Evolutionary conservation across 345 rosid genomes (phyloP), one percentile per base, ranked within the genome.

Genomic region (Moricandia arvensis): DNA sequence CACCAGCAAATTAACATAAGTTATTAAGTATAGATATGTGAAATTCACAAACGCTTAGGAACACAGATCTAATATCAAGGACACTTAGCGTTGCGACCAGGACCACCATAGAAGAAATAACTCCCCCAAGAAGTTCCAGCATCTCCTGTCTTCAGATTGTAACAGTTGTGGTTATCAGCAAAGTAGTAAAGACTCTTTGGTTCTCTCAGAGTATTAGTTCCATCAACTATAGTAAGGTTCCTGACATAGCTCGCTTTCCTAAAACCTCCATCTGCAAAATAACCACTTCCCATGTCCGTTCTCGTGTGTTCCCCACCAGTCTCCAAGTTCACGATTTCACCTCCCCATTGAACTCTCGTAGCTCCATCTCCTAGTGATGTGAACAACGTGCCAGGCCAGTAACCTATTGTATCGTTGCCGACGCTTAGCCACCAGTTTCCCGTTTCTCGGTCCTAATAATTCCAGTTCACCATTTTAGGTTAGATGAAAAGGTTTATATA

Each of bases 381-480:
- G 53, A 47, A 47, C 53, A 47, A 47, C 53, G 5, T n/a, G 53
- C 53, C 53, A 47, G 53, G 53, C 53, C 53, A 47, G 18, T 47
- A 47, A 47, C 53, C 53, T 47, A 47, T 47, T 6, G 13, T 47
- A 16, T 47, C 53, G 5, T 47, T 47, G 53, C 53, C 53, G n/a
- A 47, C 53, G 8, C 53, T 47, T 47, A 47, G 17, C 53, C 53
- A 47, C 53, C 53, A 47, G 53, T 47, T 47, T 47, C 53, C 93
- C 68, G 83, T 86, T 69, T 73, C 66, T 5, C 77, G 85, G 47
- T 89, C 93, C 90, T 88, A 33, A 59, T 71, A 17, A 69, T 69
- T 61, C 64, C 17, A 54, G 8, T 62, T 5, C 37, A 15, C 33
- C 33, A 29, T 54, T 43, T 3, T 9, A 5, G 8, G n/a, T 47